Evolutionary conservation across 352 stramenopile genomes (phyloP).

Genomic region (Globisporangium emineosum): DNA sequence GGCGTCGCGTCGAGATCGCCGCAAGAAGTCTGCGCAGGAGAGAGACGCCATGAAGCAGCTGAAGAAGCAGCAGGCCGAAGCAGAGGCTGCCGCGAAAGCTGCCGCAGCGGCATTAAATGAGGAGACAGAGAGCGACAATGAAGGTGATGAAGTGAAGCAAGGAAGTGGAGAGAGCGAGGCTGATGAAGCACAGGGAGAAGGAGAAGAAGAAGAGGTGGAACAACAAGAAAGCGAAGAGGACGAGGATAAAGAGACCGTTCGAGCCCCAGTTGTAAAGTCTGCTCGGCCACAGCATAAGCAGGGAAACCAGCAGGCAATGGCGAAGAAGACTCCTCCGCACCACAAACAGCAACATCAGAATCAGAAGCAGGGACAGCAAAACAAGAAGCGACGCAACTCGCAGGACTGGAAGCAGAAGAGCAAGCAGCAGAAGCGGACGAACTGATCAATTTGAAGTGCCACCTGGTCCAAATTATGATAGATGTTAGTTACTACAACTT

Average conservation of each 20-base stretch:
- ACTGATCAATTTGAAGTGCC: not conserved
- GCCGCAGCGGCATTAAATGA: conserved; percentile 11
- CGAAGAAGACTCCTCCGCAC: not conserved
- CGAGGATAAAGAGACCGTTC: not conserved
- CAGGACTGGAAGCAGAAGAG: conserved; percentile 11
- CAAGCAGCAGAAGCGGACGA: conserved; percentile 11
- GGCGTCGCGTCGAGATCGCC: conserved; percentile 44
- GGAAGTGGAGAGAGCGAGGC: not conserved
- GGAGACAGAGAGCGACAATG: not conserved
- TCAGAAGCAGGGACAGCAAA: not conserved
- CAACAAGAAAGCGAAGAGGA: conserved; percentile 1
- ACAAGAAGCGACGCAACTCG: not conserved
- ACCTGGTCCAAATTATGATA: not conserved
- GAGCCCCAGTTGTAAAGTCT: not conserved
- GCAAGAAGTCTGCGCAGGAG: conserved; percentile 61
- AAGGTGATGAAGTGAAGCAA: conserved; percentile 9
- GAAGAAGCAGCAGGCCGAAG: conserved; percentile 39
- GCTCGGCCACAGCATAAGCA: not conserved
- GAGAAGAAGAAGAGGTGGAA: not conserved
- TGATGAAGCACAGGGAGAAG: not conserved
- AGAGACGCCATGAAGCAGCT: conserved; percentile 24
- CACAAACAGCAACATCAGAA: conserved; percentile 4
- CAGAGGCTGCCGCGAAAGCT: conserved; percentile 16
- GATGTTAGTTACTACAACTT: not conserved
- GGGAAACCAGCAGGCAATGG: not conserved